These are phyloP conservation scores for Zasmidium cellare DNA, from an alignment of 2,329 filamentous ascomycete genomes.

Conservation along the genomic window DNA sequence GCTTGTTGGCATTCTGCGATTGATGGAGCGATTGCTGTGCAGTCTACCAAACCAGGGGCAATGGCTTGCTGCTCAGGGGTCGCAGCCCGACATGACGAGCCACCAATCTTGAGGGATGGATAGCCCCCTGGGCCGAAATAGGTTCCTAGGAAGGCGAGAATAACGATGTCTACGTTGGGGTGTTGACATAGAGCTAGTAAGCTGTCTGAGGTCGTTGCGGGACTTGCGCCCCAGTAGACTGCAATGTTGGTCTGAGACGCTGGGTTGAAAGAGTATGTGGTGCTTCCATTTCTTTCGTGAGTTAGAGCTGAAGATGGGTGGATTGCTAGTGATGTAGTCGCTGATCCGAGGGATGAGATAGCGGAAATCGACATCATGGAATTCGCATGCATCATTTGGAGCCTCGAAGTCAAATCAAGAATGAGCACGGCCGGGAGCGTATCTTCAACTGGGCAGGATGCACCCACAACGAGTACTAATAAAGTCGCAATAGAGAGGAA, in stretches of 20 bases:
- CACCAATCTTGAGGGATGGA: slow-evolving; percentile 36
- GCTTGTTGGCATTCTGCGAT: slow-evolving; percentile 38
- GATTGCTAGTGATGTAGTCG: neutral
- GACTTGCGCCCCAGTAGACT: slow-evolving; percentile 1
- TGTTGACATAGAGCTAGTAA: neutral
- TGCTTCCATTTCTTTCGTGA: neutral
- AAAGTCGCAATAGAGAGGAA: no score
- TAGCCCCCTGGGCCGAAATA: slow-evolving; percentile 37
- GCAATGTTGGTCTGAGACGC: neutral
- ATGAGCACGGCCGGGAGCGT: no score
- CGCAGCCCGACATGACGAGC: slow-evolving; percentile 36
- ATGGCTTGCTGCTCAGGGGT: slow-evolving; percentile 29
- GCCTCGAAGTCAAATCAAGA: no score
- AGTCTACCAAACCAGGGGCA: slow-evolving; percentile 41
- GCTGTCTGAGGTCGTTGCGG: neutral
- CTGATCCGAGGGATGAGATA: no score
- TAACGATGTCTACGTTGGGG: slow-evolving; percentile 39
- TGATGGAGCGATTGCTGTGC: slow-evolving; percentile 37
- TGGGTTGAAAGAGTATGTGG: neutral
- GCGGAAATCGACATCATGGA: no score
- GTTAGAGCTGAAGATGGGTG: neutral
- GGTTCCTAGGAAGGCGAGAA: slow-evolving; percentile 35
- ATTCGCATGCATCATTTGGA: no score
- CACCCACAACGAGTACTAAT: no score
- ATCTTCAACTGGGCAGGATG: no score